A percentile compares a stretch with the other conserved stretches of the same genome.
phyloP scores from a whole-genome alignment of 768 basidiomycete genomes.

The Tephrocybe sp. region DNA sequence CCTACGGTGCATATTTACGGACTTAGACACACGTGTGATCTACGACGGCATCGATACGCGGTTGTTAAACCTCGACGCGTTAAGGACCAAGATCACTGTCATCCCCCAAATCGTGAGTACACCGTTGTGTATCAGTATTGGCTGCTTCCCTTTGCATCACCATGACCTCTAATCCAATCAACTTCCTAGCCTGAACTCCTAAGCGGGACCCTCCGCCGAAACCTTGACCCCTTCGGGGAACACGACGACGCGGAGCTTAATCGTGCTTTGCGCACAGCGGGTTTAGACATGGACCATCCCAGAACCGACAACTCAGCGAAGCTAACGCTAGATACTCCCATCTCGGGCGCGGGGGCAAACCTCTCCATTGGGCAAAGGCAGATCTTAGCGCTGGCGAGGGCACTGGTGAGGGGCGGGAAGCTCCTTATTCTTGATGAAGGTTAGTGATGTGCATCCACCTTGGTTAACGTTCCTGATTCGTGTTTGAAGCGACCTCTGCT shows the following conservation, averaged over 20 bases:
- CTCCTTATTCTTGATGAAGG: conserved; percentile 65
- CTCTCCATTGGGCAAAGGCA: conserved; percentile 80
- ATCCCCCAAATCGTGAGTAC: conserved; percentile 44
- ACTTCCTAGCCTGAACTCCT: conserved; percentile 54
- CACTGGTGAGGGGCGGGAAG: conserved; percentile 54
- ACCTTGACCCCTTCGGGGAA: conserved; percentile 62
- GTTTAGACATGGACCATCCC: conserved; percentile 33
- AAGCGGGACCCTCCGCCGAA: conserved; percentile 59
- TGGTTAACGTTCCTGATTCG: conserved; percentile 30
- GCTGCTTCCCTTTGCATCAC: not conserved
- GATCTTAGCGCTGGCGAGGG: conserved; percentile 61
- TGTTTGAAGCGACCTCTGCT: conserved; percentile 39
- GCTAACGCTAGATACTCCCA: conserved; percentile 42
- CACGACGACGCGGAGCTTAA: conserved; percentile 45
- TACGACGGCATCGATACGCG: conserved; percentile 52
- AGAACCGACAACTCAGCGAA: conserved; percentile 40
- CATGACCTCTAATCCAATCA: no score
- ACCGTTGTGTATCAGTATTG: not conserved
- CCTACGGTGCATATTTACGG: conserved; percentile 46
- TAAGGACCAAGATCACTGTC: conserved; percentile 58
- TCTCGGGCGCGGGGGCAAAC: conserved; percentile 58
- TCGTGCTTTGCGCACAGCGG: conserved; percentile 35
- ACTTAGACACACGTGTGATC: conserved; percentile 49
- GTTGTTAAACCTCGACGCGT: conserved; percentile 50
- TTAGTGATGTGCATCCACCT: no score